Conservation (phyloP, 805 yeast species). For the Kazachstania psychrophila region DNA sequence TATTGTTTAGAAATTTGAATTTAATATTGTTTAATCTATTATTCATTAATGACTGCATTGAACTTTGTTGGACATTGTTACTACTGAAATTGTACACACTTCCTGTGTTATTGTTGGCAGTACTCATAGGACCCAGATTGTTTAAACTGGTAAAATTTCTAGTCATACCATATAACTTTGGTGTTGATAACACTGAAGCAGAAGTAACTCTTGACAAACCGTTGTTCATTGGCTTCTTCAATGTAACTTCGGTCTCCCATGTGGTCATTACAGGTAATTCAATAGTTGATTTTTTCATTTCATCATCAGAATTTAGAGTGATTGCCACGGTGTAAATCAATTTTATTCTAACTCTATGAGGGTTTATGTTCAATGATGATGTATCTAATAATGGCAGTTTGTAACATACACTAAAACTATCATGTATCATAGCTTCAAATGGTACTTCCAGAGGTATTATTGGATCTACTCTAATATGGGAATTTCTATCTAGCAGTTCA, state of each 20-base stretch:
- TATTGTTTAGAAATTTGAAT: constrained; percentile 21
- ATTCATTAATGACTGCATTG: constrained; percentile 16
- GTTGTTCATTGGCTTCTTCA: constrained; percentile 14
- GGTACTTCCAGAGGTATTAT: constrained; percentile 17
- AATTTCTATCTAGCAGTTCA: constrained; percentile 15
- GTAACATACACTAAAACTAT: constrained; percentile 22
- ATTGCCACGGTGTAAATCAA: constrained; percentile 13
- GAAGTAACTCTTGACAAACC: constrained; percentile 1
- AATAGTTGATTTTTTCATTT: not conserved
- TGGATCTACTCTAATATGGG: constrained; percentile 17
- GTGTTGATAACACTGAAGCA: constrained; percentile 8
- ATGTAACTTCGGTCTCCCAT: constrained; percentile 29
- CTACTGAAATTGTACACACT: constrained; percentile 1
- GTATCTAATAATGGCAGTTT: constrained; percentile 15
- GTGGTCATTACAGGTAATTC: constrained; percentile 17
- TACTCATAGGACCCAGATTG: not conserved
- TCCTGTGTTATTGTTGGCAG: not conserved
- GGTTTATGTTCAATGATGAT: not conserved
- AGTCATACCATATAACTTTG: constrained; percentile 12
- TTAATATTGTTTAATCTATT: constrained; percentile 18
- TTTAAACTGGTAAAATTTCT: not conserved
- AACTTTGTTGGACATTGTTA: constrained; percentile 2
- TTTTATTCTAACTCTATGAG: constrained; percentile 22
- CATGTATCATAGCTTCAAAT: constrained; percentile 15
- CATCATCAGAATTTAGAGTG: not conserved